Base-by-base conservation (phyloP, 495 filamentous ascomycete genomes). In the Penicillium bialowiezense region DNA sequence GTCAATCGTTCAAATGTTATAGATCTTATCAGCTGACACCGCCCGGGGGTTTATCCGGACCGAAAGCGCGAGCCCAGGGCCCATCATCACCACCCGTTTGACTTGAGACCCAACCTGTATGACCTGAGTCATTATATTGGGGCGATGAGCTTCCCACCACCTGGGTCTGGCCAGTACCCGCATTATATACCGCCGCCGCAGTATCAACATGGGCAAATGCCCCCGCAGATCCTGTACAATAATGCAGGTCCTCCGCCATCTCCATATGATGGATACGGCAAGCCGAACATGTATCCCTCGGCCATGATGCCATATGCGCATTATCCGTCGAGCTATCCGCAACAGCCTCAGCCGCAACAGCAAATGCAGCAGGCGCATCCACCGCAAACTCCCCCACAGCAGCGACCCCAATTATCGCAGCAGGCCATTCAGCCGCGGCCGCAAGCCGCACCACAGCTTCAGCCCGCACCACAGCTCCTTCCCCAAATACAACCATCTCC, bases 91-190 rank as follows among this genome's bases (percentile, higher is more conserved):
- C 44, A 44, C 51, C 43, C 43, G 52, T 46, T 41, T 7, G 38
- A 49, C 29, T 52, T 44, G 34, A 53, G 37, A 51, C 39, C 56
- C 39, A 35, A 58, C 53, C 50, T 54, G 41, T 47, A 51, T 54
- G 44, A 59, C 55, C 52, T 54, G 50, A 54, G 56, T 35, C 21
- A 26, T 18, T 42, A 63, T 62, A 50, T 60, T 57, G 66, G 63
- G 71, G 72, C 68, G 61, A 76, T 76, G 73, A 76, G 67, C 69
- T 76, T 65, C 54, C 70, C 71, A 71, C 71, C 72, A 41, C 68
- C 72, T 41, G 64, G 72, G 52, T 63, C 70, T 59, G 69, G 69
- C 51, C 71, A 71, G 59, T 74, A 69, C 57, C 61, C 61, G 31
- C 60, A 60, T 41, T 64, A 64, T 46, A 43, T 64, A 13, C 59